Evolutionary conservation across 2,329 filamentous ascomycete species (phyloP), one percentile per base, ranked within the genome.

Genomic region (Ophiosphaerella korrae): DNA sequence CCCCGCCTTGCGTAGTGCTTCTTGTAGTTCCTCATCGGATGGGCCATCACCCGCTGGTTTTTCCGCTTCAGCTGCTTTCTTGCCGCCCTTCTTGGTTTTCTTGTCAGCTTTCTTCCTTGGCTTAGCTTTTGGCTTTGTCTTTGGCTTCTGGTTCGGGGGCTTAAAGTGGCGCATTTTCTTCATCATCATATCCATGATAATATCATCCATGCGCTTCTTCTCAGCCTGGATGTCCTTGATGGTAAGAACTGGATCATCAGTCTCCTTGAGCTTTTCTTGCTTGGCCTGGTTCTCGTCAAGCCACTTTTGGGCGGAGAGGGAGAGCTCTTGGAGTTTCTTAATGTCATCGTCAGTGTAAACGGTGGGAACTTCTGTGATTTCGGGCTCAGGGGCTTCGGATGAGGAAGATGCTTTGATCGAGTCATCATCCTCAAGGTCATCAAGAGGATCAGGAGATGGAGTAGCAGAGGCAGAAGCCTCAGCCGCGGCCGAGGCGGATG

Each of bases 381-480:
- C 58, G 12, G 63, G 53, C 24, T 64, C 57, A 4, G 60, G 57
- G 11, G 67, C 51, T 37, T 63, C 62, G 6, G 72, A 73, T 5
- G 75, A 68, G 8, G 74, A 71, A 3, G 77, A 64, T 21, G 72
- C 72, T 7, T 75, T 72, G 45, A 77, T 60, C 26, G 26, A 29
- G 70, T 83, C 64, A 67, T 90, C 88, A 2, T 94, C 90, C 56
- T 96, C 92, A 1, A 94, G 83, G n/a, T 86, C 88, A 31, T 86
- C 89, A 64, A 90, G 86, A 2, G 66, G 56, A 43, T 73, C 70
- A 1, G 80, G 72, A 2, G 75, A 71, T 13, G 82, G 76, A 5
- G 82, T 69, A 14, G 79, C 71, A 49, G 71, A 76, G 2, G 81
- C 40, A 16, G 26, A 7, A 11, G 26, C 74, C 63, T 77, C 26